phyloP scores from a whole-genome alignment of 257 asterid species.

The Marsdenia floribunda region DNA sequence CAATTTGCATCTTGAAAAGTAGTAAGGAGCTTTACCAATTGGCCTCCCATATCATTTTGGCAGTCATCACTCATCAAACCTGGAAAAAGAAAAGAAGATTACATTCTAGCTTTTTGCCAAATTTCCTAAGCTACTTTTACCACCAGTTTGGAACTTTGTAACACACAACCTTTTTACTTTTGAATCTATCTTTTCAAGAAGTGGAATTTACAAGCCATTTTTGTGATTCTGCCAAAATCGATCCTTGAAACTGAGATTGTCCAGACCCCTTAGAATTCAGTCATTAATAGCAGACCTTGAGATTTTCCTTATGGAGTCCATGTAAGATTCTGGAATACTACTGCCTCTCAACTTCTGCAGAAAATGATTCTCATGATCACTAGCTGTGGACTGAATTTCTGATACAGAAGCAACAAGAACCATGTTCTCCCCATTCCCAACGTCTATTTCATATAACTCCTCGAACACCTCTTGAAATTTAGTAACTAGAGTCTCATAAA shows the following conservation, averaged over 20 bases:
- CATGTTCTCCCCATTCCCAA: slow-evolving; percentile 72
- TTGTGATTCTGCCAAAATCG: background rate
- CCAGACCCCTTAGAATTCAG: background rate
- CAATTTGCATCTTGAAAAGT: background rate
- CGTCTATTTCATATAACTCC: slow-evolving; percentile 65
- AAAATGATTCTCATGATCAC: slow-evolving; percentile 25
- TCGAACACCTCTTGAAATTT: slow-evolving; percentile 44
- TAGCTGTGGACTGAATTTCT: slow-evolving; percentile 11
- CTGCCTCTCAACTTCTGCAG: slow-evolving; percentile 36
- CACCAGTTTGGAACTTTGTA: background rate
- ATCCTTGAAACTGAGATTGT: background rate
- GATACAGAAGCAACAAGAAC: slow-evolving; percentile 62
- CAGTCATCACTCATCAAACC: background rate
- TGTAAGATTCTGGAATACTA: slow-evolving; percentile 34
- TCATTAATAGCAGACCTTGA: slow-evolving; percentile 8
- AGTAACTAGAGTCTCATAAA: slow-evolving; percentile 34
- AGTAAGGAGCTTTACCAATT: too few species aligned
- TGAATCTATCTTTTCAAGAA: background rate
- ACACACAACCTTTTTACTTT: background rate
- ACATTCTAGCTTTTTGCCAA: background rate
- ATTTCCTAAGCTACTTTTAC: background rate
- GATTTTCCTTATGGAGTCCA: slow-evolving; percentile 45
- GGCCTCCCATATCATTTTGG: too few species aligned
- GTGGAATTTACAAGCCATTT: background rate
- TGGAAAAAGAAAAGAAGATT: background rate